Evolutionary conservation across 345 rosid species (phyloP).

Genomic region (Lepidium aucheri): DNA sequence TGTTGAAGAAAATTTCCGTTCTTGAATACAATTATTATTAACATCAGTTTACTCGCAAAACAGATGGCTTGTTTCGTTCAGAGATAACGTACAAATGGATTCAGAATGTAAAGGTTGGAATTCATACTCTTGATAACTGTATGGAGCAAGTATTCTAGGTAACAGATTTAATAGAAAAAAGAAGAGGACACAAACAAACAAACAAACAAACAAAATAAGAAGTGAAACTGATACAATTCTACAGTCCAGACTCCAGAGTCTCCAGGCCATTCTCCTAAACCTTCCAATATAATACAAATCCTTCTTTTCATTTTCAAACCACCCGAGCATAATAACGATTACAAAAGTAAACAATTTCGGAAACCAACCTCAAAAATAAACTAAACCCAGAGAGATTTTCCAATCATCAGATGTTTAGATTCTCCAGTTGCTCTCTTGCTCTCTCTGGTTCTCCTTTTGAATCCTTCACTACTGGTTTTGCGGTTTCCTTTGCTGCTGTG

Average conservation of each 20-base stretch:
- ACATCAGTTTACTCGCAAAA: background rate
- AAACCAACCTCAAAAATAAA: constrained; percentile 24
- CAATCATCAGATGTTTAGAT: constrained; percentile 43
- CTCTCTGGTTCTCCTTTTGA: constrained; percentile 33
- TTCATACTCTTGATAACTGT: no score
- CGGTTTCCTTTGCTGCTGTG: constrained; percentile 28
- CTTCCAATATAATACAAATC: constrained; percentile 29
- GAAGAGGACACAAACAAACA: constrained; percentile 12
- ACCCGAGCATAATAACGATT: constrained; percentile 21
- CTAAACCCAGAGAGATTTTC: background rate
- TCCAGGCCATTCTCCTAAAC: constrained; percentile 9
- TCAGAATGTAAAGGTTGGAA: no score
- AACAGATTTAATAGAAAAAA: background rate
- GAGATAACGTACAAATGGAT: no score
- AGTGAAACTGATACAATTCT: constrained; percentile 21
- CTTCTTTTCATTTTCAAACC: constrained; percentile 15
- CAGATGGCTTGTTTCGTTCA: background rate
- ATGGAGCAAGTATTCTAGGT: background rate
- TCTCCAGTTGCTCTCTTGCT: constrained; percentile 37
- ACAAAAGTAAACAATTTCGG: constrained; percentile 13
- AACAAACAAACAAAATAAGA: constrained; percentile 9
- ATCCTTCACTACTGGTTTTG: constrained; percentile 4
- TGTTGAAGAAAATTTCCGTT: background rate
- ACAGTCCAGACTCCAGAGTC: constrained; percentile 17
- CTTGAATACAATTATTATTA: background rate